Percentiles rank a stretch among this genome's conserved stretches.
Conservation (phyloP, 2,329 filamentous ascomycete species). For the Fragosphaeria purpurea region DNA sequence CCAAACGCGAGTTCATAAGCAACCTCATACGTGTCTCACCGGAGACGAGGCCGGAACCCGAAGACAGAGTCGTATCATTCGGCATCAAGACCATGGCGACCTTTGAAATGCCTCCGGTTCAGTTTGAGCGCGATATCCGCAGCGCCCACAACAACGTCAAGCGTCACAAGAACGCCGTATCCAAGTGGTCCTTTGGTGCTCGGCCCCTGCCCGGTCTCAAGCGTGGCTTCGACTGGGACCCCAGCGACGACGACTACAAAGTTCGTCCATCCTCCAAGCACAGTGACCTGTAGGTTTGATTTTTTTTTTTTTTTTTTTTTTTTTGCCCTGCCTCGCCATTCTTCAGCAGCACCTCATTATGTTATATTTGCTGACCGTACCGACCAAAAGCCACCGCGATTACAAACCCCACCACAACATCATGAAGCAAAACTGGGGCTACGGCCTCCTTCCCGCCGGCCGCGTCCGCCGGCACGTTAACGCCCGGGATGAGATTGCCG, state of each 20-base stretch:
- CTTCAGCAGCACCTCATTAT: not conserved
- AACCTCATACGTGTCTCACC: not conserved
- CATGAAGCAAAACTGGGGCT: slow-evolving; percentile 24
- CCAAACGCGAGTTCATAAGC: no score
- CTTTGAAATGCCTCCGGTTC: slow-evolving; percentile 12
- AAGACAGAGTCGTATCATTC: no score
- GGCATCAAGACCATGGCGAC: slow-evolving; percentile 1
- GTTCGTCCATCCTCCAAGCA: not conserved
- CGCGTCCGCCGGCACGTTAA: slow-evolving; percentile 25
- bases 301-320: not conserved
- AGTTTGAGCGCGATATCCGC: slow-evolving; percentile 33
- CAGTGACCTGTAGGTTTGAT: not conserved
- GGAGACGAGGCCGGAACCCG: no score
- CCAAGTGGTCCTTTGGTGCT: slow-evolving; percentile 32
- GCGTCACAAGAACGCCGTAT: slow-evolving; percentile 30
- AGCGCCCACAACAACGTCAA: slow-evolving; percentile 32
- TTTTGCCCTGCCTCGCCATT: no score
- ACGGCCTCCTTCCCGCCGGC: slow-evolving; percentile 16
- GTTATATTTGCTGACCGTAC: not conserved
- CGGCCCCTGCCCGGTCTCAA: slow-evolving; percentile 22
- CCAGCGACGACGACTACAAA: not conserved
- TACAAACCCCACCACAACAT: slow-evolving; percentile 24
- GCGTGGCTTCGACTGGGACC: not conserved
- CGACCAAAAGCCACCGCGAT: not conserved
- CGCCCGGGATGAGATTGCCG: slow-evolving; percentile 25